Evolutionary conservation across 139 green algal genomes (phyloP).

Genomic region (Haematococcus lacustris): DNA sequence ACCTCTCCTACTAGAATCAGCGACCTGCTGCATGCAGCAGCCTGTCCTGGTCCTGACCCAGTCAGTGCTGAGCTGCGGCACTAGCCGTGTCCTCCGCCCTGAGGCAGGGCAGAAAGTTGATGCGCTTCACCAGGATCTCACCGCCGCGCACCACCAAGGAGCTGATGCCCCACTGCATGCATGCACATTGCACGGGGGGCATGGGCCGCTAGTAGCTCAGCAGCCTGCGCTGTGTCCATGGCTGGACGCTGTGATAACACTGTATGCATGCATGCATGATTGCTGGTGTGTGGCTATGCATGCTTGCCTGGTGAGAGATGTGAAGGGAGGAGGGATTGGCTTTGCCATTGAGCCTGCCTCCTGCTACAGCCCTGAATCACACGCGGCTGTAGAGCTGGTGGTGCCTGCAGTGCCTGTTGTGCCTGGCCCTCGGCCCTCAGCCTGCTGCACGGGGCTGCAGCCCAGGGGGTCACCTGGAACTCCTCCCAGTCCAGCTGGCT

Average conservation of each 20-base stretch:
- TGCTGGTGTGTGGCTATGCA: no score
- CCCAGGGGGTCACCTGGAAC: conserved; percentile 55
- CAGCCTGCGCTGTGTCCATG: no score
- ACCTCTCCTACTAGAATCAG: no score
- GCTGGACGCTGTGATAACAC: background rate
- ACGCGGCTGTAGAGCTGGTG: background rate
- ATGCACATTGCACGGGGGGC: no score
- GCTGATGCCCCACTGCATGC: conserved; percentile 47
- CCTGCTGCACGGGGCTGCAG: no score
- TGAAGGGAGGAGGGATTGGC: background rate
- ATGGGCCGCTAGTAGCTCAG: background rate
- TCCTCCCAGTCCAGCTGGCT: conserved; percentile 61
- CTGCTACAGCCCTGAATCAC: background rate
- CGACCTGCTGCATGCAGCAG: no score
- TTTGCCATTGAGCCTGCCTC: background rate
- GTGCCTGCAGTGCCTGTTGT: background rate
- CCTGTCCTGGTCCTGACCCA: no score
- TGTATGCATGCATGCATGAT: background rate
- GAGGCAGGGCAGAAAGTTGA: conserved; percentile 79
- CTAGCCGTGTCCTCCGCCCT: no score
- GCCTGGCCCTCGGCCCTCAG: background rate
- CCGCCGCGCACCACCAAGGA: conserved; percentile 45
- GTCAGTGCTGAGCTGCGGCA: no score
- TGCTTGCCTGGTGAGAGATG: background rate
- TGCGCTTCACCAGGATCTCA: conserved; percentile 43